Evolutionary conservation across 352 stramenopile species (phyloP), one percentile per base, ranked within the genome.

Genomic region (Pythium chondricola): DNA sequence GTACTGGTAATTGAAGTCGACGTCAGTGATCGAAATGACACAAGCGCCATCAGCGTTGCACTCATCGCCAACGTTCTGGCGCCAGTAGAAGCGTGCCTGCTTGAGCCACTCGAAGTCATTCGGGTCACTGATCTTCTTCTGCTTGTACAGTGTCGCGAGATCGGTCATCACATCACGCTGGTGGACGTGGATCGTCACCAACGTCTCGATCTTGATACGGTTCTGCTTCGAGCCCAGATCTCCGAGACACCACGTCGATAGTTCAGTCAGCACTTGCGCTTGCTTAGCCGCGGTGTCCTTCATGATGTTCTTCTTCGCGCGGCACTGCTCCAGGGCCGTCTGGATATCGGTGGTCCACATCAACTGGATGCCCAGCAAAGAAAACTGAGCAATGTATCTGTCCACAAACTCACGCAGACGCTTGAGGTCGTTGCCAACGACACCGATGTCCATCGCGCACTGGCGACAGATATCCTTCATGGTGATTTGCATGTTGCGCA

Each of bases 51-150:
- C 92, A 21, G 76, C 77, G 37, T 93, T 97, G 40, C 96, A 95
- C 53, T 98, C 94, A 50, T 99, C 96, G 0, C 66, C 61, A 43
- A 91, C 93, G 46, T 93, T 97, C 6, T 88, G 76, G 20, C 95
- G 81, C 95, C 95, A 99, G 61, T 99, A 98, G 56, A 99, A 99
- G 9, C 96, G 82, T n/a, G 93, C 95, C 64, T 99, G 96, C 63
- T 99, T 99, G 38, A 98, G 89, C 96, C 96, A 99, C 57, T 99
- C 95, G 58, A 99, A 99, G 63, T 98, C 95, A 62, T 98, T 98
- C 33, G 94, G 82, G 61, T 98, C 94, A 5, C 80, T 93, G 46
- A 99, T 97, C 58, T 97, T 97, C 65, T 98, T 98, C 43, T 93
- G 81, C 53, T 96, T 93, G 73, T 97, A 96, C 16, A 98, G 70